These are phyloP conservation scores for Amanita thiersii DNA, from an alignment of 768 basidiomycete species.

Conservation along the genomic window DNA sequence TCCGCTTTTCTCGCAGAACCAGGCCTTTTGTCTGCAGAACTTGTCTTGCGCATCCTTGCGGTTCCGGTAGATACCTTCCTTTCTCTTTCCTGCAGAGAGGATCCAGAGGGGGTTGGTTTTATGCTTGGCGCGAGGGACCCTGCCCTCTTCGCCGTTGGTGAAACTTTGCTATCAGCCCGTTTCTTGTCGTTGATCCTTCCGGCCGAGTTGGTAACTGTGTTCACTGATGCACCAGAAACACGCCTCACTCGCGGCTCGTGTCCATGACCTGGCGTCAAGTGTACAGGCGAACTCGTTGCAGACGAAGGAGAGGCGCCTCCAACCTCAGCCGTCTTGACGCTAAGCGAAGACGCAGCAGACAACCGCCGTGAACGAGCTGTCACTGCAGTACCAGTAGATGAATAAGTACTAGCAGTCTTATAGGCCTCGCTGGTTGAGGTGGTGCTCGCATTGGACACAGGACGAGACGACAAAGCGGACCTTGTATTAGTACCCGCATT, in stretches of 20 bases:
- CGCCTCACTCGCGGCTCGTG: background rate
- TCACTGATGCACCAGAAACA: slow-evolving; percentile 1
- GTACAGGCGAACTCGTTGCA: slow-evolving; percentile 2
- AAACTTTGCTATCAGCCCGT: slow-evolving; percentile 1
- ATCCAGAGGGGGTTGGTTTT: background rate
- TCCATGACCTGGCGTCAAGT: background rate
- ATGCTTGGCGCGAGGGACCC: background rate
- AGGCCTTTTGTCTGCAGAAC: background rate
- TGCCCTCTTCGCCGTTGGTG: slow-evolving; percentile 1
- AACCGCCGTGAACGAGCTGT: slow-evolving; percentile 5
- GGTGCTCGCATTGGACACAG: slow-evolving; percentile 15
- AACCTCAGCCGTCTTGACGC: background rate
- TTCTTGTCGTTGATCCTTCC: background rate
- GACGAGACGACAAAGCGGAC: slow-evolving; percentile 8
- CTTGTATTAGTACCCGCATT: background rate
- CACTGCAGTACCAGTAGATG: slow-evolving; percentile 3
- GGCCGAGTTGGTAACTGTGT: background rate
- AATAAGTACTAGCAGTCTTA: slow-evolving; percentile 7
- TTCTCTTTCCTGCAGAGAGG: slow-evolving; percentile 1
- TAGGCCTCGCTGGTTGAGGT: slow-evolving; percentile 9
- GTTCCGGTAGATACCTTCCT: background rate
- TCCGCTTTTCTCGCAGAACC: background rate
- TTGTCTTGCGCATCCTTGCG: background rate
- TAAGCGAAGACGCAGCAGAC: slow-evolving; percentile 1
- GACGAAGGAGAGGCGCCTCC: slow-evolving; percentile 3